phyloP scores from a whole-genome alignment of 2,329 filamentous ascomycete genomes.

The Colletotrichum echinochloae region DNA sequence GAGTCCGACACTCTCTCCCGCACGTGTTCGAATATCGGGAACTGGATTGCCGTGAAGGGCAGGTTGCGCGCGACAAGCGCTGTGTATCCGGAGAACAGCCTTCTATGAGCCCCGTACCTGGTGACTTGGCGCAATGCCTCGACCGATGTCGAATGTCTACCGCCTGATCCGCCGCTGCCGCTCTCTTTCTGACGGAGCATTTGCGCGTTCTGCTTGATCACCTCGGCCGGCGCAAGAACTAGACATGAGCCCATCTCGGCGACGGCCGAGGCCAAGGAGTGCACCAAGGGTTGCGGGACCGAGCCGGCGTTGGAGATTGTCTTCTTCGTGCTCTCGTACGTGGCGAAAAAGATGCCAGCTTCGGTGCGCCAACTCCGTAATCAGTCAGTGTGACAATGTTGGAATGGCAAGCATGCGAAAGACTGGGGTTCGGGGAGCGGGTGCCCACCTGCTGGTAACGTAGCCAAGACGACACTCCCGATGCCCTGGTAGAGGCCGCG shows the following conservation, averaged over 20 bases:
- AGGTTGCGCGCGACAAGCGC: conserved; percentile 85
- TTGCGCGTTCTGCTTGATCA: conserved; percentile 94
- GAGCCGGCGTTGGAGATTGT: conserved; percentile 65
- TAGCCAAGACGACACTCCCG: conserved; percentile 86
- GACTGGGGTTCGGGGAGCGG: not conserved
- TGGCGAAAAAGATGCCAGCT: conserved; percentile 91
- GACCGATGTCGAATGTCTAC: conserved; percentile 56
- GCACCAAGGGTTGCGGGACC: conserved; percentile 76
- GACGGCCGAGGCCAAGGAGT: conserved; percentile 78
- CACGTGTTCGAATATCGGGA: conserved; percentile 84
- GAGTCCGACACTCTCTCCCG: conserved; percentile 64
- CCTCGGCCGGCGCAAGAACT: conserved; percentile 88
- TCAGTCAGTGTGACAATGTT: conserved; percentile 43
- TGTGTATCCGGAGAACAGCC: conserved; percentile 78
- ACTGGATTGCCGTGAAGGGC: conserved; percentile 89
- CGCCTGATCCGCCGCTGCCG: conserved; percentile 16
- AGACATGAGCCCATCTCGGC: conserved; percentile 89
- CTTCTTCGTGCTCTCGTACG: conserved; percentile 82
- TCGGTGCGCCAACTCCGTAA: not conserved
- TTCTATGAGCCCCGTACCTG: conserved; percentile 67
- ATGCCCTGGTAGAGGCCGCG: conserved; percentile 88
- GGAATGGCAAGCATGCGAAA: not conserved
- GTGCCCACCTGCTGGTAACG: conserved; percentile 80
- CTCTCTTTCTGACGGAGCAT: conserved; percentile 67
- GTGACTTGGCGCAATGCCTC: conserved; percentile 62